Conservation (phyloP, 192 early-diverging fungal species). For the Coemansia sp. region DNA sequence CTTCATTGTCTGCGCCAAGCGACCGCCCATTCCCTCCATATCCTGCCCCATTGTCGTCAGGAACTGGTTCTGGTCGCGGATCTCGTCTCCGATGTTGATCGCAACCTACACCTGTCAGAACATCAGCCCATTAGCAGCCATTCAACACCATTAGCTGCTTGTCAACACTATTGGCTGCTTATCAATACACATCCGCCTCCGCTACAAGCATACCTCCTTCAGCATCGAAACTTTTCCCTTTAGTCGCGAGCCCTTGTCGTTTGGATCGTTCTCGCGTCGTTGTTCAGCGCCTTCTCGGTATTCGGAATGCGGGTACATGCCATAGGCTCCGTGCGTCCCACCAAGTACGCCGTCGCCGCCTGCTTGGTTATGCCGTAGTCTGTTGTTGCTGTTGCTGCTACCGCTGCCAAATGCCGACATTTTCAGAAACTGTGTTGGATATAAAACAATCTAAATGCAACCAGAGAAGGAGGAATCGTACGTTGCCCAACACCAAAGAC, state of each 20-base stretch:
- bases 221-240: constrained; percentile 45
- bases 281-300: constrained; percentile 7
- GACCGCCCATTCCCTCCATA: constrained; percentile 46
- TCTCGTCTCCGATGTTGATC: constrained; percentile 54
- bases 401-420: background rate
- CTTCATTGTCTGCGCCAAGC: constrained; percentile 41
- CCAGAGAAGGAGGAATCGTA: background rate
- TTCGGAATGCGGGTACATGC: constrained; percentile 12
- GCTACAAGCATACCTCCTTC: constrained; percentile 17
- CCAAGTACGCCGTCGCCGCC: background rate
- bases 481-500: background rate
- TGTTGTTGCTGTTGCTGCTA: constrained; percentile 7
- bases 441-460: background rate
- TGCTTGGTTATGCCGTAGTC: constrained; percentile 22
- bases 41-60: constrained; percentile 40
- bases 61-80: constrained; percentile 53
- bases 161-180: too few species aligned
- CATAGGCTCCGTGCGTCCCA: constrained; percentile 8
- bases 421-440: background rate
- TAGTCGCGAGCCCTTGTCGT: constrained; percentile 47
- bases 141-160: too few species aligned
- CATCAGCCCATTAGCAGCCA: too few species aligned
- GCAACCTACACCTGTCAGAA: constrained; percentile 21
- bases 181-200: background rate
- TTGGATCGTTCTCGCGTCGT: constrained; percentile 37